Percentiles rank a stretch among this genome's conserved stretches.
These are phyloP conservation scores for Malassezia brasiliensis DNA, from an alignment of 1,284 basidiomycete genomes.

Conservation along the genomic window DNA sequence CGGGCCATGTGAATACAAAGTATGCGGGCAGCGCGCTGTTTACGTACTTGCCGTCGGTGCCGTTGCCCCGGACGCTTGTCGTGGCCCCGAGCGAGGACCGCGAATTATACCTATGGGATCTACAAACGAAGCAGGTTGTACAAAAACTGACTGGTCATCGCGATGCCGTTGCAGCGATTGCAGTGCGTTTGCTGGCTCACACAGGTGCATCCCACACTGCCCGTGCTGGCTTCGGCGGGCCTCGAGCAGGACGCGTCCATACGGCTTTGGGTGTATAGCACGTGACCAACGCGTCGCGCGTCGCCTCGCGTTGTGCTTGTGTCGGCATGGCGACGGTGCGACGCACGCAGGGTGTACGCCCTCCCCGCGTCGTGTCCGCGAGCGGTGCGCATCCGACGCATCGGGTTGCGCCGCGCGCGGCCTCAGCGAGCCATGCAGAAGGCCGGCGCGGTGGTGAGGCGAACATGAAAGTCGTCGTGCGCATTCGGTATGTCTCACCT, in stretches of 20 bases:
- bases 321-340: constrained; percentile 8
- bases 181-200: constrained; percentile 11
- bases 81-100: constrained; percentile 83
- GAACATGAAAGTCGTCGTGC: constrained; percentile 46
- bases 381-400: neutral
- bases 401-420: neutral
- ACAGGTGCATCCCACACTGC: constrained; percentile 26
- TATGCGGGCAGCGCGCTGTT: constrained; percentile 52
- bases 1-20: constrained; percentile 69
- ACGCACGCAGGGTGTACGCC: constrained; percentile 13
- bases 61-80: constrained; percentile 49
- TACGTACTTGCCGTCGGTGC: constrained; percentile 15
- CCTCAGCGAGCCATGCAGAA: neutral
- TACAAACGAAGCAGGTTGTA: constrained; percentile 69
- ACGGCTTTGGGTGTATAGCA: constrained; percentile 24
- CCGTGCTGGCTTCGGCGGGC: constrained; percentile 29
- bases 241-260: constrained; percentile 30
- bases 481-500: constrained; percentile 21
- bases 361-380: constrained; percentile 10
- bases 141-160: constrained; percentile 69
- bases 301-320: neutral
- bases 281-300: constrained; percentile 16
- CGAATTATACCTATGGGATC: constrained; percentile 78
- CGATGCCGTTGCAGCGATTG: constrained; percentile 46
- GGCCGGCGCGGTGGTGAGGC: constrained; percentile 19